Percentiles rank a stretch among this genome's conserved stretches.
phyloP scores from a whole-genome alignment of 1,139 yeast species.

The Suhomyces guaymorum region DNA sequence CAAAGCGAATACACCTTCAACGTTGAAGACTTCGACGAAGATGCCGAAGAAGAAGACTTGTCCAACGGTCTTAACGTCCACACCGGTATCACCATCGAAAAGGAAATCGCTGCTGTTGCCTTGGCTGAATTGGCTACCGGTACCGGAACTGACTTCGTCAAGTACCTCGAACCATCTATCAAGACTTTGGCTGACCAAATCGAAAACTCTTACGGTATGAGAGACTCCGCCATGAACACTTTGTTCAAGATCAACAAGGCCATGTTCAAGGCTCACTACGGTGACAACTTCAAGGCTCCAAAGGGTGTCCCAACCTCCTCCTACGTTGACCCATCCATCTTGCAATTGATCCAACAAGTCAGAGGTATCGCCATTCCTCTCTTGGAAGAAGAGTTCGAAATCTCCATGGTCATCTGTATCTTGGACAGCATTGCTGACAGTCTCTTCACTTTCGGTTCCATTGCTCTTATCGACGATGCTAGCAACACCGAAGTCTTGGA shows the following conservation, averaged over 20 bases:
- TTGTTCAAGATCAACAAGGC: conserved; percentile 83
- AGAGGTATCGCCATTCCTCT: conserved; percentile 64
- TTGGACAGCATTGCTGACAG: conserved; percentile 76
- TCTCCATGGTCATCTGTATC: conserved; percentile 75
- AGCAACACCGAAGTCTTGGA: conserved; percentile 63
- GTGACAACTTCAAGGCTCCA: conserved; percentile 57
- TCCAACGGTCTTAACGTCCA: conserved; percentile 78
- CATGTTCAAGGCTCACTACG: conserved; percentile 59
- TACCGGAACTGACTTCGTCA: conserved; percentile 76
- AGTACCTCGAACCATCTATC: conserved; percentile 73
- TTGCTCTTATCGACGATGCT: conserved; percentile 61
- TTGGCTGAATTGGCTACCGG: conserved; percentile 86
- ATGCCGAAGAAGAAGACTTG: conserved; percentile 54
- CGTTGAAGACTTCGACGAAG: conserved; percentile 37
- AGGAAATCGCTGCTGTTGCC: conserved; percentile 95
- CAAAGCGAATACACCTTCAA: conserved; percentile 75
- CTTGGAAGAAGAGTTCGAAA: conserved; percentile 78
- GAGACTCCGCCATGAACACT: conserved; percentile 81
- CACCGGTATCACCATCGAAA: conserved; percentile 94
- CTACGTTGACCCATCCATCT: conserved; percentile 58
- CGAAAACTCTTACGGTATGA: conserved; percentile 86
- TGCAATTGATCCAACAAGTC: conserved; percentile 62
- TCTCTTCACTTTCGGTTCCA: conserved; percentile 71
- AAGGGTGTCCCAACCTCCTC: conserved; percentile 71
- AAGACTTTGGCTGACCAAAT: conserved; percentile 68